Base-by-base conservation (phyloP, 208 protist species). In the Crithidia fasciculata region DNA sequence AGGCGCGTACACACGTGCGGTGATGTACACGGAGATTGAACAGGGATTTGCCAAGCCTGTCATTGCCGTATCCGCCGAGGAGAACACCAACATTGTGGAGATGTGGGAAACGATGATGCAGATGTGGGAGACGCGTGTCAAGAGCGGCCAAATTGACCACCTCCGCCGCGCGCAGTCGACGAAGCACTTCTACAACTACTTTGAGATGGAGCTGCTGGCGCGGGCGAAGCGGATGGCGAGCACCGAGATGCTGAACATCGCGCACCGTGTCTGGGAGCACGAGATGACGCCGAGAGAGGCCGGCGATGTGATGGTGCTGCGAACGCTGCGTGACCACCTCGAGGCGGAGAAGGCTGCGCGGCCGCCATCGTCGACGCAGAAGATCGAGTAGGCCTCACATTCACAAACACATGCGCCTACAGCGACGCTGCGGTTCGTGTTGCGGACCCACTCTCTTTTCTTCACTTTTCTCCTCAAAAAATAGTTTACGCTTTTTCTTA, bases 151-250 rank as follows among this genome's bases (percentile, higher is more conserved):
- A 37, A 76, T 88, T 45, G 60, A 50, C 15, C 60, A 80, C 54
- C 72, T 85, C 18, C 79, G 83, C 8, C 69, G 69, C 44, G 44
- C 69, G 8, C 83, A 88, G 62, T 78, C 76, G 4, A 68, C 69
- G 36, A 83, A 85, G 57, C 83, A 88, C 70, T 88, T 88, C 62
- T 71, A 78, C 50, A 83, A 83, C 67, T 83, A 88, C 71, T 88
- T 82, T 16, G 80, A 88, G 58, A 80, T 81, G 76, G 80, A 88
- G 67, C 77, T 88, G 36, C 54, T 88, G 36, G 8, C 52, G n/a
- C 49, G 56, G 49, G 83, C 83, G 59, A 79, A 80, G 68, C 68
- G 57, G 39, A 81, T 85, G 76, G 74, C 78, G n/a, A 64, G 7
- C 5, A 13, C 28, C 15, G 82, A 84, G 68, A 77, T 87, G 78